Percentiles rank a stretch among this genome's conserved stretches.
Evolutionary conservation across 257 asterid genomes (phyloP).

Genomic region (Solanum paucissectum): DNA sequence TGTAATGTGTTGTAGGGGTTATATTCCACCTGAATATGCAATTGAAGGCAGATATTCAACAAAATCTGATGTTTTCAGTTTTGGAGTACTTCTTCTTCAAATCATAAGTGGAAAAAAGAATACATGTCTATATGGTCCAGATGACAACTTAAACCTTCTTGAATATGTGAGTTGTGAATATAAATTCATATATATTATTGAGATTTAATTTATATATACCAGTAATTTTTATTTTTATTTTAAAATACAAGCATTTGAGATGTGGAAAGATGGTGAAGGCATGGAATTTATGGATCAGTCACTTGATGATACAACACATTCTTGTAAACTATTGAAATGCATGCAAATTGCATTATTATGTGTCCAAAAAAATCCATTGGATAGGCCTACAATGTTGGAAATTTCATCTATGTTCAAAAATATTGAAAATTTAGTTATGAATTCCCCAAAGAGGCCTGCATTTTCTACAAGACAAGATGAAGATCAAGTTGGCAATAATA

Average conservation of each 20-base stretch:
- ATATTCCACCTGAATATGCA: constrained; percentile 28
- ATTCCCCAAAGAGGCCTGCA: constrained; percentile 16
- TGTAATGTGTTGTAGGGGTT: constrained; percentile 14
- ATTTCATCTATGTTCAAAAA: constrained; percentile 18
- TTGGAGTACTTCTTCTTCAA: constrained; percentile 25
- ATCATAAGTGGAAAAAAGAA: constrained; percentile 25
- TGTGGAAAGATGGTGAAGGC: constrained; percentile 7
- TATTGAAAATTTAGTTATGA: constrained; percentile 1
- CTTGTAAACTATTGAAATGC: constrained; percentile 18
- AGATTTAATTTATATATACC: background rate
- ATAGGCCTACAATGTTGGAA: constrained; percentile 29
- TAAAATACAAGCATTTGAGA: constrained; percentile 18
- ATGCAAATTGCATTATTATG: constrained; percentile 25
- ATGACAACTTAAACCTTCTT: constrained; percentile 13
- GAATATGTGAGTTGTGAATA: constrained; percentile 10
- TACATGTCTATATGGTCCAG: constrained; percentile 7
- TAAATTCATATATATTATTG: background rate
- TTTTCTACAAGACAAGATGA: constrained; percentile 6
- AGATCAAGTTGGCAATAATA: background rate
- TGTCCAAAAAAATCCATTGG: constrained; percentile 19
- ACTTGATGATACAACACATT: constrained; percentile 11
- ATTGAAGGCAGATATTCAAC: constrained; percentile 19
- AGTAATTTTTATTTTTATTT: background rate
- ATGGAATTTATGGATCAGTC: constrained; percentile 19
- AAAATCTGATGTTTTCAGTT: constrained; percentile 26